Conservation (phyloP, 2,329 filamentous ascomycete species). For the Aspergillus sp. region DNA sequence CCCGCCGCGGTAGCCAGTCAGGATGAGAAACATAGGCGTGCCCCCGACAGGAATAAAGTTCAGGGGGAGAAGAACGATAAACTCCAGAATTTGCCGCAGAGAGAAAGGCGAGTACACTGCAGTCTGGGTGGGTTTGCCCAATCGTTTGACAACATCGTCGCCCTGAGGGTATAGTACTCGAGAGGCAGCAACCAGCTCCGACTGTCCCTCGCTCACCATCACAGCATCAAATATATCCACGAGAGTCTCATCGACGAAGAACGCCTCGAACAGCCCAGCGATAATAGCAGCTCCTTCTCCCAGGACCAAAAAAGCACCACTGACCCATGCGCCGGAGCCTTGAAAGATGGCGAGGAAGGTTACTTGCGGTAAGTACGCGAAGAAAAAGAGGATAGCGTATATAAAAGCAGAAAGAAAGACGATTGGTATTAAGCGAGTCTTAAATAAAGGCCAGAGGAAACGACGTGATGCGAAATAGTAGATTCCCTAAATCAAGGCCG, state of each 20-base stretch:
- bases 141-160: conserved; percentile 71
- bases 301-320: conserved; percentile 80
- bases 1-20: conserved; percentile 83
- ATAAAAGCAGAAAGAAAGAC: conserved; percentile 79
- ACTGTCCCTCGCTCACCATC: conserved; percentile 71
- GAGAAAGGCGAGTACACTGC: conserved; percentile 88
- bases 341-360: conserved; percentile 90
- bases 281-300: conserved; percentile 63
- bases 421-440: conserved; percentile 74
- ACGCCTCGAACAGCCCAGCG: conserved; percentile 71
- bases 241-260: conserved; percentile 75
- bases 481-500: conserved; percentile 59
- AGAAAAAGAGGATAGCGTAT: conserved; percentile 81
- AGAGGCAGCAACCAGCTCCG: conserved; percentile 66
- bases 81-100: conserved; percentile 83
- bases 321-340: conserved; percentile 81
- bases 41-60: conserved; percentile 85
- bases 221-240: conserved; percentile 86
- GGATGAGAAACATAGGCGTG: conserved; percentile 78
- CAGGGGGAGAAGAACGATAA: conserved; percentile 74
- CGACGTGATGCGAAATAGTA: conserved; percentile 76
- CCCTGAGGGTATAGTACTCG: conserved; percentile 66
- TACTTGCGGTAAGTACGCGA: conserved; percentile 84
- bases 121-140: conserved; percentile 75
- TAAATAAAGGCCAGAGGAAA: conserved; percentile 79